Percentiles rank a stretch among this genome's conserved stretches.
These are phyloP conservation scores for Heimioporus sp. DNA, from an alignment of 768 basidiomycete genomes.

Conservation along the genomic window DNA sequence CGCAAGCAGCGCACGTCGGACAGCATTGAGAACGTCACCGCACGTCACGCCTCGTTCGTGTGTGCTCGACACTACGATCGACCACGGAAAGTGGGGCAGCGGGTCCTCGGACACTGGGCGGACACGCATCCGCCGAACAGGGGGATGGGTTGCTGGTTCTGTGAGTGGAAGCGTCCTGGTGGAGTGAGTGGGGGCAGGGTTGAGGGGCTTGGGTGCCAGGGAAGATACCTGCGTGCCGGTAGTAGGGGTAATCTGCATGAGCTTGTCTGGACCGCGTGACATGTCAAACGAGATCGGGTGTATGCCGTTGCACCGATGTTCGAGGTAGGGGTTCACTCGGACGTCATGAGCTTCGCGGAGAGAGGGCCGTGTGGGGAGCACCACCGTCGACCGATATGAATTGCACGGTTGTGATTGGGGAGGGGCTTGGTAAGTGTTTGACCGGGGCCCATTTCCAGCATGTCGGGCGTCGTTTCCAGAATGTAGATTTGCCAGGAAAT, in stretches of 20 bases:
- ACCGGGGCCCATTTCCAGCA: conserved; percentile 39
- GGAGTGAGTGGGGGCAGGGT: conserved; percentile 28
- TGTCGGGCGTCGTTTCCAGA: conserved; percentile 24
- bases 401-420: conserved; percentile 48
- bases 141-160: conserved; percentile 67
- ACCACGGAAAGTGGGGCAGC: conserved; percentile 52
- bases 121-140: conserved; percentile 56
- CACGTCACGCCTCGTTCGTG: conserved; percentile 41
- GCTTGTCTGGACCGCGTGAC: conserved; percentile 24
- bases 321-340: conserved; percentile 57
- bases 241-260: conserved; percentile 23
- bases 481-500: conserved; percentile 33
- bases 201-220: conserved; percentile 25
- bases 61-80: conserved; percentile 46
- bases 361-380: conserved; percentile 37
- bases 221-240: conserved; percentile 12
- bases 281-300: conserved; percentile 51
- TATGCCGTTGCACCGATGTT: conserved; percentile 41
- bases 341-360: conserved; percentile 27
- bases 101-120: conserved; percentile 51
- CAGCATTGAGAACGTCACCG: conserved; percentile 48
- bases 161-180: conserved; percentile 14
- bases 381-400: conserved; percentile 33
- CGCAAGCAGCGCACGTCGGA: conserved; percentile 42
- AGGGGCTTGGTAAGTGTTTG: conserved; percentile 45